Conservation (phyloP, 2,329 filamentous ascomycete species). For the Sporothrix euskadiensis region DNA sequence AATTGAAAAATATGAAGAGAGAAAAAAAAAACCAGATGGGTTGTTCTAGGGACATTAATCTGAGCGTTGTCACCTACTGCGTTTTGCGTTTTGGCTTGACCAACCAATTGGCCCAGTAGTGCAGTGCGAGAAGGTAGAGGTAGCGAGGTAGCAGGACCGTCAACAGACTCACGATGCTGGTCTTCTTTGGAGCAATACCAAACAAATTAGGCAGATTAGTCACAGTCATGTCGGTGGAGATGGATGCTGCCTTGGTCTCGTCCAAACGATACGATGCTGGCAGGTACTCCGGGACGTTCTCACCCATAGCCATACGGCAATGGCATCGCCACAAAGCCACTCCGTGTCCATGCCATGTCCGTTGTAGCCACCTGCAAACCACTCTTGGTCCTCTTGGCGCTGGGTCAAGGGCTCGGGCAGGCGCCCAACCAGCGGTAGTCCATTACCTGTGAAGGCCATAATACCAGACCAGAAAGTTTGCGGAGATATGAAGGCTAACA, state of each 20-base stretch:
- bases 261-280: background rate
- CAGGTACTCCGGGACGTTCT: background rate
- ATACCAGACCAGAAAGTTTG: conserved; percentile 27
- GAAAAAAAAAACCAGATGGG: no score
- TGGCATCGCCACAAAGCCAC: conserved; percentile 32
- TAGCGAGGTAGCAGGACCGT: background rate
- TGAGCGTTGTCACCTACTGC: background rate
- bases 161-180: background rate
- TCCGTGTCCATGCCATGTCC: conserved; percentile 35
- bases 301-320: conserved; percentile 20
- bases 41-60: background rate
- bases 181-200: background rate
- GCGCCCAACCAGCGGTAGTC: conserved; percentile 28
- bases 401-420: conserved; percentile 6
- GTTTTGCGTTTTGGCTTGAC: background rate
- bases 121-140: background rate
- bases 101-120: background rate
- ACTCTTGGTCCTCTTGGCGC: conserved; percentile 24
- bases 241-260: background rate
- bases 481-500: no score
- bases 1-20: no score
- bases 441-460: conserved; percentile 28
- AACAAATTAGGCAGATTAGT: background rate
- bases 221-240: background rate
- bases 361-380: conserved; percentile 34